Conservation (phyloP, 192 early-diverging fungal genomes). For the Geranomyces michiganensis region DNA sequence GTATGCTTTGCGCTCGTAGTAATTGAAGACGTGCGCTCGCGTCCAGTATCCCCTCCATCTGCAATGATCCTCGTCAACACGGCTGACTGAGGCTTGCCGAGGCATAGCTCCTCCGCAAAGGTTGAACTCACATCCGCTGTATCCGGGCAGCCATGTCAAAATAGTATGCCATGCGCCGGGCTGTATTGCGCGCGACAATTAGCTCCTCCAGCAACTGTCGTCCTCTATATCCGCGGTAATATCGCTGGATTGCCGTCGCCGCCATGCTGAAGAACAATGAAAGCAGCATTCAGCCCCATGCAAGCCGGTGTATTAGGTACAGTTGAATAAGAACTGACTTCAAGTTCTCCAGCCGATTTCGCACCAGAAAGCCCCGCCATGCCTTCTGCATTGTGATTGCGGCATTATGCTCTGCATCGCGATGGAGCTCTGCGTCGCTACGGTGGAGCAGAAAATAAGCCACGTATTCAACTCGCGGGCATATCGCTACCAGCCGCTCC, state of each 20-base stretch:
- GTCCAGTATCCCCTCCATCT: slow-evolving; percentile 50
- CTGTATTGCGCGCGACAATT: slow-evolving; percentile 21
- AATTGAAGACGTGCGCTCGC: slow-evolving; percentile 49
- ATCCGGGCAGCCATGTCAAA: slow-evolving; percentile 38
- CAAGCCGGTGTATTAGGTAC: background rate
- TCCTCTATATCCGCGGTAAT: slow-evolving; percentile 39
- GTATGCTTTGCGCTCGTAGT: slow-evolving; percentile 42
- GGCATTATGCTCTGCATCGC: slow-evolving; percentile 35
- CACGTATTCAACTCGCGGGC: too few relatives aligned
- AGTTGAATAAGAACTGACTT: background rate
- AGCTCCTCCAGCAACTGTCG: slow-evolving; percentile 23
- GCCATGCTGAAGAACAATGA: slow-evolving; percentile 12
- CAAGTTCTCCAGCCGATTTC: slow-evolving; percentile 7
- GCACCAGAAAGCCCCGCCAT: slow-evolving; percentile 39
- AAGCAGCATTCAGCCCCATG: background rate
- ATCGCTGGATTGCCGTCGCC: slow-evolving; percentile 41
- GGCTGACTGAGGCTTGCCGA: background rate
- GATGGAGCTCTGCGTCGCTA: slow-evolving; percentile 42
- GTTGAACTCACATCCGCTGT: slow-evolving; percentile 49
- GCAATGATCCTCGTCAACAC: background rate
- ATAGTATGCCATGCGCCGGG: slow-evolving; percentile 29
- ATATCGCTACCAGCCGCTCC: too few relatives aligned
- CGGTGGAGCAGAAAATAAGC: too few relatives aligned
- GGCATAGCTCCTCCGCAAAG: background rate
- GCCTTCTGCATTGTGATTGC: slow-evolving; percentile 40